Evolutionary conservation across 2,329 filamentous ascomycete genomes (phyloP).

Genomic region (Epichloe hybrida): DNA sequence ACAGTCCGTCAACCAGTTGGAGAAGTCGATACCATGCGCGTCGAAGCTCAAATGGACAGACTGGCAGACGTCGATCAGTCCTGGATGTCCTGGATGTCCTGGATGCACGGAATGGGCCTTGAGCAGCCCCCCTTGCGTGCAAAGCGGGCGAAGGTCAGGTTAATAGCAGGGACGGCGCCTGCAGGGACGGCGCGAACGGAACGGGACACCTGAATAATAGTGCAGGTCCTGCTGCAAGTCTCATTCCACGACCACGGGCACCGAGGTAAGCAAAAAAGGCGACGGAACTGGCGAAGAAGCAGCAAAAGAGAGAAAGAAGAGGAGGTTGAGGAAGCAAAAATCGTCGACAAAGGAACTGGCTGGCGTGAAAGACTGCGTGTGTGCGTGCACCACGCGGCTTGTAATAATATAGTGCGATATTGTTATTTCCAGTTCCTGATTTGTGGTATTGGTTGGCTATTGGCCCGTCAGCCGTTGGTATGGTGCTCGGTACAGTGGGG

Average conservation of each 20-base stretch:
- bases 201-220: neutral
- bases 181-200: conserved; percentile 1
- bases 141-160: neutral
- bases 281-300: neutral
- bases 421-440: neutral
- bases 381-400: neutral
- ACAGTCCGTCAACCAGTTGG: neutral
- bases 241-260: neutral
- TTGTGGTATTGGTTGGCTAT: neutral
- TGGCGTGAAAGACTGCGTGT: neutral
- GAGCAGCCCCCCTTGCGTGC: neutral
- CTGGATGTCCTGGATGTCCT: neutral
- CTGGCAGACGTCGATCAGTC: neutral
- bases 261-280: neutral
- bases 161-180: neutral
- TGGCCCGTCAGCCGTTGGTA: neutral
- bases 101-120: neutral
- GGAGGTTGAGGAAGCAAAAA: neutral
- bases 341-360: neutral
- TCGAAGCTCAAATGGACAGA: neutral
- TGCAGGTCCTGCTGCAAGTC: conserved; percentile 1
- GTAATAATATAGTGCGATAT: no score
- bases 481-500: neutral
- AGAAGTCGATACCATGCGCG: neutral
- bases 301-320: neutral